Conservation (phyloP, 345 rosid genomes). For the Noccaea caerulescens region DNA sequence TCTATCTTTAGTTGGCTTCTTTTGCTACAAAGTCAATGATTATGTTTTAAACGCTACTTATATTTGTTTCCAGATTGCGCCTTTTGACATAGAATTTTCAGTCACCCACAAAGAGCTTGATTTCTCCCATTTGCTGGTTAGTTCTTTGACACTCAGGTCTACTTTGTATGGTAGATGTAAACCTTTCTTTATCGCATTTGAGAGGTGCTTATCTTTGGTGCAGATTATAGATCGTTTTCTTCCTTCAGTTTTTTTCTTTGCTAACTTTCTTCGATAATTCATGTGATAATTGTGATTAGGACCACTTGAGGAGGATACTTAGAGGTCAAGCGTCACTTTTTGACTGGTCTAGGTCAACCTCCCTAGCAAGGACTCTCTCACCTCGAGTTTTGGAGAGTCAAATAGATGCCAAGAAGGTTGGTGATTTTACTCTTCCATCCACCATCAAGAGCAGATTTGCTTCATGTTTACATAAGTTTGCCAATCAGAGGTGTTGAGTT, state of each 20-base stretch:
- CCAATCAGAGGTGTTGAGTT: slow-evolving; percentile 15
- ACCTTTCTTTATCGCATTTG: not conserved
- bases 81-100: slow-evolving; percentile 95
- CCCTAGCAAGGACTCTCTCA: slow-evolving; percentile 91
- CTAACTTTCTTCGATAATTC: slow-evolving; percentile 13
- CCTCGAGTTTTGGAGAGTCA: slow-evolving; percentile 98
- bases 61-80: slow-evolving; percentile 70
- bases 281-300: slow-evolving; percentile 54
- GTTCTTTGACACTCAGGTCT: slow-evolving; percentile 44
- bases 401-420: slow-evolving; percentile 96
- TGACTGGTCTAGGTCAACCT: slow-evolving; percentile 96
- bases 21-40: slow-evolving; percentile 15
- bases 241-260: slow-evolving; percentile 7
- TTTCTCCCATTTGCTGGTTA: slow-evolving; percentile 96
- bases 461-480: slow-evolving; percentile 33
- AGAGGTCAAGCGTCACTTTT: slow-evolving; percentile 96
- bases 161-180: slow-evolving; percentile 17
- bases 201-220: not conserved
- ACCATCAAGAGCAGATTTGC: slow-evolving; percentile 11
- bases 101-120: slow-evolving; percentile 98
- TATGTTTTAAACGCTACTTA: slow-evolving; percentile 4
- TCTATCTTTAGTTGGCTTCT: slow-evolving; percentile 31
- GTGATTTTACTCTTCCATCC: slow-evolving; percentile 20
- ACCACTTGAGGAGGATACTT: slow-evolving; percentile 89
- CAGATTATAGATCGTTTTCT: slow-evolving; percentile 8